A percentile compares a stretch with the other conserved stretches of the same genome.
These are phyloP conservation scores for Russula vinacea DNA, from an alignment of 768 basidiomycete genomes.

Conservation along the genomic window DNA sequence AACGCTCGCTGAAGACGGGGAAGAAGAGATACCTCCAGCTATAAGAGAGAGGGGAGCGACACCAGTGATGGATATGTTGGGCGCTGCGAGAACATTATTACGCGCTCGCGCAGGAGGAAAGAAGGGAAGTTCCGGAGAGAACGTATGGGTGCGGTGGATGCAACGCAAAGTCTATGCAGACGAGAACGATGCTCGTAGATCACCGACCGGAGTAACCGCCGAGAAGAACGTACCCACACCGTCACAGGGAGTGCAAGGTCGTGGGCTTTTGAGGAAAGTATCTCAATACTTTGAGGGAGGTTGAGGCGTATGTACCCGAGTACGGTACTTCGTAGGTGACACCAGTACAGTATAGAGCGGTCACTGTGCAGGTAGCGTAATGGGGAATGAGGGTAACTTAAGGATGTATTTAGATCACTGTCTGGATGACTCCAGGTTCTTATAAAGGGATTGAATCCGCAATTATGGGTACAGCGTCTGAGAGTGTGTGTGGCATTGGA, in stretches of 20 bases:
- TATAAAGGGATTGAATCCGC: neutral
- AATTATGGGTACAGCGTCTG: neutral
- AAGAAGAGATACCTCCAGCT: conserved; percentile 26
- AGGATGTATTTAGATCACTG: conserved; percentile 6
- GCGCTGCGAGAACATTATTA: conserved; percentile 24
- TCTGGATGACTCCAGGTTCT: conserved; percentile 1
- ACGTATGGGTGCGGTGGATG: conserved; percentile 26
- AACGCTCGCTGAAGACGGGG: conserved; percentile 2
- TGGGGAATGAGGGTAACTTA: neutral
- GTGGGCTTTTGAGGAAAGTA: conserved; percentile 28
- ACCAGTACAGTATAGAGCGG: neutral
- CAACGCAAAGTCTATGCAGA: conserved; percentile 19
- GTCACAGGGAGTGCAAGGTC: conserved; percentile 23
- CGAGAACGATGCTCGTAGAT: conserved; percentile 23
- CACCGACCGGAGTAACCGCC: neutral
- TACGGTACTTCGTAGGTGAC: neutral
- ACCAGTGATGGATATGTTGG: conserved; percentile 28
- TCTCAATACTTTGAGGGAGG: conserved; percentile 30
- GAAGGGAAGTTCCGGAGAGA: conserved; percentile 17
- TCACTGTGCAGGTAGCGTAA: neutral
- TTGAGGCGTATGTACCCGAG: conserved; percentile 2
- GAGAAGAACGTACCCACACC: conserved; percentile 15
- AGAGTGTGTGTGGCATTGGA: too few species aligned
- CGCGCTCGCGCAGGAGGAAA: conserved; percentile 21
- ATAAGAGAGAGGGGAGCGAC: conserved; percentile 24